phyloP scores from a whole-genome alignment of 768 basidiomycete genomes.

The Cystofilobasidium ferigula region DNA sequence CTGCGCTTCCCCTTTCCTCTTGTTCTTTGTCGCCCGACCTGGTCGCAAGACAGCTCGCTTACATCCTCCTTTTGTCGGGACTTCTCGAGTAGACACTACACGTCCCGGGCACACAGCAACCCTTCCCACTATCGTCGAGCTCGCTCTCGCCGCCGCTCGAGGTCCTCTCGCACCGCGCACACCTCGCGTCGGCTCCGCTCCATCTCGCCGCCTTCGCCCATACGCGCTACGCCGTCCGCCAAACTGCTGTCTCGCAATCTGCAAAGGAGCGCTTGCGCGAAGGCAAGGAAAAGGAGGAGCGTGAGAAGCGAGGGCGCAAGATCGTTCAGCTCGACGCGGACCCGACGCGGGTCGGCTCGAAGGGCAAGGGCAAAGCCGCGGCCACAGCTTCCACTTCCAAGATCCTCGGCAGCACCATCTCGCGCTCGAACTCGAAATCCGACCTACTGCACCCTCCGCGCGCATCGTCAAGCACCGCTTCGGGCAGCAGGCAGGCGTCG shows the following conservation, averaged over 20 bases:
- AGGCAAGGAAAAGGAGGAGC: slow-evolving; percentile 12
- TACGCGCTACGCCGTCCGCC: slow-evolving; percentile 19
- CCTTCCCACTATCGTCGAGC: slow-evolving; percentile 4
- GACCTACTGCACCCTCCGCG: neutral
- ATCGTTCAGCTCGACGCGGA: slow-evolving; percentile 22
- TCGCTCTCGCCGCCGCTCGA: slow-evolving; percentile 9
- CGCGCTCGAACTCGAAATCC: neutral
- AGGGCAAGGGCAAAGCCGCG: slow-evolving; percentile 1
- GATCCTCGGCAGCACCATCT: neutral
- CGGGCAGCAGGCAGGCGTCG: neutral
- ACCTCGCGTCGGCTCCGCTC: slow-evolving; percentile 5
- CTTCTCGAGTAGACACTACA: neutral
- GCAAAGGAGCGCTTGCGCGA: slow-evolving; percentile 21
- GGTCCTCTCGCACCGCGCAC: neutral
- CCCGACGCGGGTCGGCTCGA: neutral
- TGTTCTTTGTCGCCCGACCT: neutral
- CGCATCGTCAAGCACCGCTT: neutral
- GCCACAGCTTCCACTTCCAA: neutral
- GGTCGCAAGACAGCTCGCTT: neutral
- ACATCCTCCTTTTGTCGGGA: neutral
- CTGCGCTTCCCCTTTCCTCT: neutral
- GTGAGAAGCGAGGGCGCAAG: slow-evolving; percentile 13
- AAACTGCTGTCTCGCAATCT: slow-evolving; percentile 22
- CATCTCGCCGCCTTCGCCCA: slow-evolving; percentile 2
- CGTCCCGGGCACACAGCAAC: neutral